Conservation (phyloP, 192 early-diverging fungal genomes). For the Podila clonocystis region DNA sequence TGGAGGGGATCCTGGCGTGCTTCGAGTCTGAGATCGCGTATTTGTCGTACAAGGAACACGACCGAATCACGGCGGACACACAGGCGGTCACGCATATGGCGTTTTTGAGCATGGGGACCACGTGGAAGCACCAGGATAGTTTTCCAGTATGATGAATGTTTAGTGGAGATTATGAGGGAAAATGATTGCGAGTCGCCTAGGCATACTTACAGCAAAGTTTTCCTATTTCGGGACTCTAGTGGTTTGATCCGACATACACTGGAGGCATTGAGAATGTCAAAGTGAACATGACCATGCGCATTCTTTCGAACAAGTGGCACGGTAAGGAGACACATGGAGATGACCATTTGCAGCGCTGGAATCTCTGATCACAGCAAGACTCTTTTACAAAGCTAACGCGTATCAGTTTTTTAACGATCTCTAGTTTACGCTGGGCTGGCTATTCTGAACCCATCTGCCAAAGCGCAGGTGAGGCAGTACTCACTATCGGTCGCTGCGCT, state of each 20-base stretch:
- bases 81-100: slow-evolving; percentile 97
- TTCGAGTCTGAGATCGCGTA: slow-evolving; percentile 87
- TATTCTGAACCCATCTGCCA: slow-evolving; percentile 91
- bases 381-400: not conserved
- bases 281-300: slow-evolving; percentile 91
- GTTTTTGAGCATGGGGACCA: slow-evolving; percentile 94
- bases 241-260: slow-evolving; percentile 87
- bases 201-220: not conserved
- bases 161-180: not conserved
- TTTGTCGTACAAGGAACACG: slow-evolving; percentile 87
- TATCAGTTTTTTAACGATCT: too few relatives aligned
- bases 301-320: slow-evolving; percentile 97
- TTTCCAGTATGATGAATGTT: slow-evolving; percentile 71
- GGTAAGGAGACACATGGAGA: slow-evolving; percentile 55
- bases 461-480: slow-evolving; percentile 88
- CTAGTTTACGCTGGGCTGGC: slow-evolving; percentile 75
- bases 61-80: slow-evolving; percentile 96
- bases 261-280: slow-evolving; percentile 99
- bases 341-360: not conserved
- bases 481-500: slow-evolving; percentile 87
- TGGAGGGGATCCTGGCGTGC: slow-evolving; percentile 71
- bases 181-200: not conserved
- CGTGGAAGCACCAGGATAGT: slow-evolving; percentile 84
- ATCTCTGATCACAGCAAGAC: not conserved
- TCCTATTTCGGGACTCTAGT: slow-evolving; percentile 56